Base-by-base conservation (phyloP, 2,329 filamentous ascomycete genomes). In the Phyllosticta citribraziliensis region DNA sequence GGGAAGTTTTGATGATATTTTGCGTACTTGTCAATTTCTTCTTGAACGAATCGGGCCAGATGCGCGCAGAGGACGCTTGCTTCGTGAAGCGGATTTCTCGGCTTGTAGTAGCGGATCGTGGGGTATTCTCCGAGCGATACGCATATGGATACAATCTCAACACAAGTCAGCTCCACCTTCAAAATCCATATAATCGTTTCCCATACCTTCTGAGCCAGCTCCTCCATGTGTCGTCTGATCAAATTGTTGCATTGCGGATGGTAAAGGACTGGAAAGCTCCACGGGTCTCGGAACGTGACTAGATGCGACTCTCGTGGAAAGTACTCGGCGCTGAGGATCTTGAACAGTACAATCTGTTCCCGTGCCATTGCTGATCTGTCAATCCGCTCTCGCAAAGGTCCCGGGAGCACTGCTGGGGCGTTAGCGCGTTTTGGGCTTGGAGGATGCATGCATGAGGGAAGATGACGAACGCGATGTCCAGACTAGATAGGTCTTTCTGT, bases 51-150 rank as follows among this genome's bases (percentile, higher is more conserved):
- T 33, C 89, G 85, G 8, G 94, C 94, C 59, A 99, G 81, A 70
- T 97, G 91, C 17, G 87, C 86, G 73, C 88, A 95, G 24, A 99
- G 78, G 6, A 97, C 91, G 67, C 84, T 85, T 50, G 94, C 94
- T 74, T 97, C 91, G 72, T 99, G 92, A 11, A 82, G 82, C 5
- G 90, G 84, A 61, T 84, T 83, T 64, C 77, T 82, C 0, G 93
- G 92, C 65, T 84, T 84, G 74, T 94, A 97, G 76, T 96, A 99
- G 69, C 94, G 87, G 63, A 99, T 89, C 66, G 89, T 88, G 6
- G 94, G 94, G 69, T 95, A 93, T 74, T 99, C 94, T 65, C 92
- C 92, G n/a, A 97, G 77, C 0, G 90, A 87, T 51, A 96, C 90
- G 71, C 94, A 99, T 27, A 97, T 81, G 30, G 90, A 88, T 3